Percentiles rank a stretch among this genome's conserved stretches.
Conservation (phyloP, 768 basidiomycete genomes). For the Hypsizygus marmoreus region DNA sequence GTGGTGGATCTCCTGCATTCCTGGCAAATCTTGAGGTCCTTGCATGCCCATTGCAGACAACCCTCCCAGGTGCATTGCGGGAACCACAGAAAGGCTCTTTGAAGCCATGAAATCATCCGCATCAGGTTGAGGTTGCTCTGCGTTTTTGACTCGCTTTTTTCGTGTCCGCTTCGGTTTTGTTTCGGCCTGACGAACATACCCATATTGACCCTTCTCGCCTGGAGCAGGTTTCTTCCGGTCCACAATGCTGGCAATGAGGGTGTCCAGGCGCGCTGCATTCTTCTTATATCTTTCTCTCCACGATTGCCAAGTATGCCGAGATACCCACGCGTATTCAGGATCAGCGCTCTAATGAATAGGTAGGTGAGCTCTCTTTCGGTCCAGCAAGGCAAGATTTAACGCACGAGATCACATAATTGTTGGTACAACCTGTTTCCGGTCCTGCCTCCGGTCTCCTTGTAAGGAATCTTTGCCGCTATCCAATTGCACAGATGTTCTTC, state of each 20-base stretch:
- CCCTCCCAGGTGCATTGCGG: constrained; percentile 19
- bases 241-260: constrained; percentile 63
- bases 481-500: constrained; percentile 74
- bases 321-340: constrained; percentile 78
- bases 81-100: constrained; percentile 20
- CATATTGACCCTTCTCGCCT: constrained; percentile 82
- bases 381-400: no score
- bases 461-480: constrained; percentile 84
- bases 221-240: constrained; percentile 66
- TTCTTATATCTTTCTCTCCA: constrained; percentile 92
- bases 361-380: no score
- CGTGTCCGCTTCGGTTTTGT: constrained; percentile 62
- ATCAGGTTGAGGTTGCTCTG: constrained; percentile 19
- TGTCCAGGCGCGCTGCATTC: constrained; percentile 68
- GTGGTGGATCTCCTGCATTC: constrained; percentile 8
- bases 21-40: constrained; percentile 12
- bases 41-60: constrained; percentile 18
- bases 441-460: constrained; percentile 78
- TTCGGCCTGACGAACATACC: constrained; percentile 76
- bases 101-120: constrained; percentile 24
- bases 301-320: constrained; percentile 85
- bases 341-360: constrained; percentile 52
- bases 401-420: constrained; percentile 74
- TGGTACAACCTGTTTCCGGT: constrained; percentile 85
- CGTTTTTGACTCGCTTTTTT: constrained; percentile 45